Base-by-base conservation (phyloP, 257 asterid genomes). In the Solanum verrucosum region DNA sequence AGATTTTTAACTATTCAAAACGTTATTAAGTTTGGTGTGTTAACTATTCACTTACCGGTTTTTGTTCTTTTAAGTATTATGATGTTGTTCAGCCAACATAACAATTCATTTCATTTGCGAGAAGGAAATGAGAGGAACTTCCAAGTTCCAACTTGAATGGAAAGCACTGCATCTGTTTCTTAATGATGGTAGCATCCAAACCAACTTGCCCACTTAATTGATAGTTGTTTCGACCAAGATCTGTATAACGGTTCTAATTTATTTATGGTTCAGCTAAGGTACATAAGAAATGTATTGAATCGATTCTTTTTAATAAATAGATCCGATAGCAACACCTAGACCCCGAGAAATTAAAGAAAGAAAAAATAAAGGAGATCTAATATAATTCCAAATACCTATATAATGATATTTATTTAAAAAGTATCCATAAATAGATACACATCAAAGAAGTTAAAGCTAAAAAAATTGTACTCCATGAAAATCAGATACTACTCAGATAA, bases 21-120 rank as follows among this genome's bases (percentile, higher is more conserved):
- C 11, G 11, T 6, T 18, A 56, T 56, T 1, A 56, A 56, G 10
- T 20, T 56, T 56, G n/a, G 1, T 56, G 1, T 8, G 11, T 3
- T 20, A 56, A 56, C 0, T 20, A 56, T 21, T 20, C 1, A 20
- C 65, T 1, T 56, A 3, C 0, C 10, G 5, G 0, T 56, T 56
- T 56, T 56, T 2, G 11, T 56, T 56, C 65, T 56, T 49, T 20
- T 6, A 56, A 16, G 9, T 49, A 49, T 49, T 37, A 3, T 21
- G 46, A 40, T 40, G 18, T 23, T 14, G 14, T 25, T 25, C 14
- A 40, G 84, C 38, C 13, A 7, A 15, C 23, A 14, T 7, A 42
- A 78, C 9, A 42, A 0, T 13, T 23, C 37, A 44, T 14, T 25
- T 42, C 38, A 8, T n/a, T 14, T 2, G 29, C 35, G 27, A 37